Base-by-base conservation (phyloP, 306 rosid genomes). In the Crataegus laevigata region DNA sequence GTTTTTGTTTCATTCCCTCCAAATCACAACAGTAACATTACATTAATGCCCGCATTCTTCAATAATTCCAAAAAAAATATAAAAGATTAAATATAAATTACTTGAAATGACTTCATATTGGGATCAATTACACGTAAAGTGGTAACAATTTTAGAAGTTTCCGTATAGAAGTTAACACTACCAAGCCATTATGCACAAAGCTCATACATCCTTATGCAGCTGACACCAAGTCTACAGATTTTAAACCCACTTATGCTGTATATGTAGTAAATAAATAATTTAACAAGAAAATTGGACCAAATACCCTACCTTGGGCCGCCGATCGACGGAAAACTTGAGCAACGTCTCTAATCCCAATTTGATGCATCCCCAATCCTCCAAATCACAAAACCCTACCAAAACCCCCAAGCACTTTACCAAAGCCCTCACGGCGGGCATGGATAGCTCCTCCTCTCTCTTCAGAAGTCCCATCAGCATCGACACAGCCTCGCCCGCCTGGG, bases 251-350 rank as follows among this genome's bases (percentile, higher is more conserved):
- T 18, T 47, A 21, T 5, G 60, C 32, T 9, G 19, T 26, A 11
- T 28, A 47, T 10, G 73, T 5, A 28, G 24, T 24, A 8, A 47
- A 29, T 14, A 26, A 47, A 17, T 22, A 47, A 34, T 13, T 10
- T 15, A 62, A 54, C 34, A 54, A 63, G 4, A 24, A 25, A 52
- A 42, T 29, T 3, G 59, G 42, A 54, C 26, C 38, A 78, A 47
- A 68, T n/a, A 17, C 69, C 67, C 22, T 68, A 90, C 96, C 99
- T 92, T 94, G 38, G 99, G 99, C 47, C 97, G 97, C 80, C 84
- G 85, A 63, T 90, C 91, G 55, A 85, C 79, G 8, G 99, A 88
- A 63, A 91, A 90, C 75, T 85, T 84, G 7, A 92, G 81, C 88
- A 94, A 75, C 3, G 88, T 87, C 70, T 89, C 82, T 22, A 90